Percentiles rank a stretch among this genome's conserved stretches.
Evolutionary conservation across 352 stramenopile species (phyloP).

Genomic region (Phytophthora pistaciae): DNA sequence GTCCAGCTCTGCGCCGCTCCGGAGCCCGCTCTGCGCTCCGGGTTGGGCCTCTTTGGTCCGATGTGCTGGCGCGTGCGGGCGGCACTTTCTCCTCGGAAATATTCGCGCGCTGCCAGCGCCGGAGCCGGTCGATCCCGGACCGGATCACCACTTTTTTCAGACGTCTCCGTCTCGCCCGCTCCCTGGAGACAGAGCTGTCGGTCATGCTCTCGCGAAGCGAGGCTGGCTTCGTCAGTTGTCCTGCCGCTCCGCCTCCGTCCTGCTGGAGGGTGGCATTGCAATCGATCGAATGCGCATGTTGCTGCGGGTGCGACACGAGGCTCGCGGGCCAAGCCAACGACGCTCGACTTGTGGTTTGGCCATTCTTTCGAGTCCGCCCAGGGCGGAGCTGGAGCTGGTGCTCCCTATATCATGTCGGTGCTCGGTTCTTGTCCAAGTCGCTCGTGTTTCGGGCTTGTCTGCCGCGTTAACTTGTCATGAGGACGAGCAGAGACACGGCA

Average conservation of each 20-base stretch:
- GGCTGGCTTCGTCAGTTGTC: slow-evolving; percentile 18
- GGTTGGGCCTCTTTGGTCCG: slow-evolving; percentile 23
- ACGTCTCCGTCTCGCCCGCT: slow-evolving; percentile 5
- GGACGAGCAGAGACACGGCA: slow-evolving; percentile 25
- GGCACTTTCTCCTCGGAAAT: slow-evolving; percentile 18
- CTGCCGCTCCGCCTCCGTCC: slow-evolving; percentile 2
- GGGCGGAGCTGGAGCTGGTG: slow-evolving; percentile 2
- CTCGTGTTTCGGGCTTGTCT: slow-evolving; percentile 23
- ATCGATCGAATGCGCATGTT: too few species aligned
- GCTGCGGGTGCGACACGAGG: slow-evolving; percentile 1
- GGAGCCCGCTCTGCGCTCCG: slow-evolving; percentile 11
- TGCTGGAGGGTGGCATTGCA: background rate
- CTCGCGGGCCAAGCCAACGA: background rate
- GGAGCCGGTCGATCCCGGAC: slow-evolving; percentile 21
- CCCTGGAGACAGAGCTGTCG: slow-evolving; percentile 22
- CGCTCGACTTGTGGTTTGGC: too few species aligned
- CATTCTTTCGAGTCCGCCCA: slow-evolving; percentile 37
- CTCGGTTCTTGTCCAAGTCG: slow-evolving; percentile 22
- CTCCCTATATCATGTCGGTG: slow-evolving; percentile 41
- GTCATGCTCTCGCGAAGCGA: slow-evolving; percentile 24
- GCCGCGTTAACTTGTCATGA: slow-evolving; percentile 22
- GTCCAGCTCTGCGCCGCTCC: slow-evolving; percentile 9
- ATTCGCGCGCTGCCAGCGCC: slow-evolving; percentile 16
- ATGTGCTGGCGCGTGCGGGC: slow-evolving; percentile 20
- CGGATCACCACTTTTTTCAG: slow-evolving; percentile 33